Evolutionary conservation across 441 rosid species (phyloP), one percentile per base, ranked within the genome.

Genomic region (Croton setiger): DNA sequence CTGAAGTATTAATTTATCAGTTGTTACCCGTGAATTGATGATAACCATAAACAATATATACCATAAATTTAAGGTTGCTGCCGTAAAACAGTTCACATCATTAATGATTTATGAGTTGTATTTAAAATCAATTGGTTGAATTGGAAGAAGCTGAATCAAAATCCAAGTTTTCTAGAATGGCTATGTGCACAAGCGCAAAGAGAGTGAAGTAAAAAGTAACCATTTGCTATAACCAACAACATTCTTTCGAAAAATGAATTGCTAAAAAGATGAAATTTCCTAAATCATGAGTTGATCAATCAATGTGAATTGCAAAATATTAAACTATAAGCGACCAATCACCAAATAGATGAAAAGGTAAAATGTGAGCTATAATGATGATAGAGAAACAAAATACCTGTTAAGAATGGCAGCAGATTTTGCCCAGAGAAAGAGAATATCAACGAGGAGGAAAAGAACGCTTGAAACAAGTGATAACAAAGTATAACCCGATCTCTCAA

Each of bases 321-420:
- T 39, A 39, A 39, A 39, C 7, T 39, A 39, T 39, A 9, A 9
- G 43, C 5, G 10, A 39, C 9, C 57, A 7, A 63, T 58, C 47
- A 43, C 33, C 48, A 64, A 44, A 59, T 45, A 14, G 18, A 1
- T 39, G 43, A 39, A 39, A n/a, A 15, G 17, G 21, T 41, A 9
- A 11, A 17, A 27, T 9, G 6, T 41, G 59, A 60, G 39, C 70
- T 21, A 35, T 0, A 63, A 63, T 47, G 3, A 54, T 47, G 64
- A 0, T 52, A 31, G 56, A 63, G 41, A 47, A 60, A 57, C 63
- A 71, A 60, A 43, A 37, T 6, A 95, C 97, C 97, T 75, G 75
- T 89, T 92, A 70, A 95, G 92, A 79, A 90, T 78, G 43, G 97
- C 85, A 18, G 99, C 99, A 71, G 97, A 88, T 90, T 89, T 95